Base-by-base conservation (phyloP, 768 basidiomycete genomes). In the Mycena indigotica region DNA sequence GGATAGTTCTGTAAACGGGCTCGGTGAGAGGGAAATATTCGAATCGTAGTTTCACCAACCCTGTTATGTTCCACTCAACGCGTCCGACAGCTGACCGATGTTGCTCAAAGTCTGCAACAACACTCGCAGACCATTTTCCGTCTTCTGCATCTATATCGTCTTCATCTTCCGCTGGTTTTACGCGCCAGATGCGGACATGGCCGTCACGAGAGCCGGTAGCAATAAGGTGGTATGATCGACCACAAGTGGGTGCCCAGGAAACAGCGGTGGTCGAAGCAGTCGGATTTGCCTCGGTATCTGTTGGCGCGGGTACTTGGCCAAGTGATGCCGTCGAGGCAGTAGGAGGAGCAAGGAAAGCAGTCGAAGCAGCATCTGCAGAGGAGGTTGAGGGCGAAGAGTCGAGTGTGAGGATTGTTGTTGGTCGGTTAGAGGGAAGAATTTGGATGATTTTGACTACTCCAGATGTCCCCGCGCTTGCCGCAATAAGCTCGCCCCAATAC, bases 31-130 rank as follows among this genome's bases (percentile, higher is more conserved):
- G 35, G 19, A 21, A 15, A 49, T 28, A n/a, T n/a, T 15, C 28
- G 29, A 41, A 49, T 51, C 35, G 23, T 32, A 29, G 39, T 28
- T 13, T 28, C 35, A 65, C 72, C 28, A 61, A 91, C 89, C 91
- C 91, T 29, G 88, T 91, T 49, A 95, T 86, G 69, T 96, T 96
- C 93, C 96, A 98, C 69, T 95, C 95, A 0, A 99, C 95, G 64
- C 88, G 80, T 2, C 88, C 88, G 10, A 95, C 83, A 3, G 87
- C 81, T 0, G 88, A 86, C 89, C 86, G 86, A 71, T 93, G 91
- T 50, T 93, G 86, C 66, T 90, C 88, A 68, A 95, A 94, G 70
- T 98, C 94, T 5, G 85, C 94, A 5, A 94, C 89, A 10, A 89
- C 69, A 28, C 75, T 81, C 3, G 84, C 91, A 2, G 79, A 82